A percentile compares a stretch with the other conserved stretches of the same genome.
Conservation (phyloP, 208 protist species). For the Angomonas ambiguus region DNA sequence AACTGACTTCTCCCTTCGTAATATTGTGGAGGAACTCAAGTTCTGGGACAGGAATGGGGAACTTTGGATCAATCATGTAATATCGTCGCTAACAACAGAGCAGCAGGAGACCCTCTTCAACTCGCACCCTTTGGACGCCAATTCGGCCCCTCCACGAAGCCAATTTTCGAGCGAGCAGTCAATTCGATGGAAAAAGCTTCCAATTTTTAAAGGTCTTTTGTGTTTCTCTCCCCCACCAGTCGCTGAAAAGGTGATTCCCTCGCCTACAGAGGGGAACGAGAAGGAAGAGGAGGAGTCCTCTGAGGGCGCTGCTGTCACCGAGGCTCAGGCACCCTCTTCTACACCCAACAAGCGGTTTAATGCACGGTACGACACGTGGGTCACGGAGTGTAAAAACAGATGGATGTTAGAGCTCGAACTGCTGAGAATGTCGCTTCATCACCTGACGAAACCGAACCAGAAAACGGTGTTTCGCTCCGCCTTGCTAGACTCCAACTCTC, state of each 20-base stretch:
- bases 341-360: no score
- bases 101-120: slow-evolving; percentile 1
- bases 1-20: slow-evolving; percentile 14
- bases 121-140: neutral
- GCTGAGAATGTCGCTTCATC: slow-evolving; percentile 21
- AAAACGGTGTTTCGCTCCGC: slow-evolving; percentile 11
- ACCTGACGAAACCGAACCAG: neutral
- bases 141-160: neutral
- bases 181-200: slow-evolving; percentile 19
- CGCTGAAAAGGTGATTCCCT: neutral
- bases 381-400: slow-evolving; percentile 19
- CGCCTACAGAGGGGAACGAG: slow-evolving; percentile 5
- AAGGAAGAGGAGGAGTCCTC: neutral
- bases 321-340: no score
- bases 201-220: slow-evolving; percentile 15
- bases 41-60: slow-evolving; percentile 38
- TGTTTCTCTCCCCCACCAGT: slow-evolving; percentile 5
- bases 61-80: slow-evolving; percentile 34
- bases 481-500: slow-evolving; percentile 15
- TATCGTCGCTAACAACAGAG: slow-evolving; percentile 4
- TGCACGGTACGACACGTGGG: neutral
- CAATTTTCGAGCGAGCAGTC: slow-evolving; percentile 22
- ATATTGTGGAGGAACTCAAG: slow-evolving; percentile 30
- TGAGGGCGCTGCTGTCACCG: neutral
- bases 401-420: slow-evolving; percentile 41